Percentiles rank a stretch among this genome's conserved stretches.
Evolutionary conservation across 352 stramenopile genomes (phyloP).

Genomic region (Phytophthora sojae): DNA sequence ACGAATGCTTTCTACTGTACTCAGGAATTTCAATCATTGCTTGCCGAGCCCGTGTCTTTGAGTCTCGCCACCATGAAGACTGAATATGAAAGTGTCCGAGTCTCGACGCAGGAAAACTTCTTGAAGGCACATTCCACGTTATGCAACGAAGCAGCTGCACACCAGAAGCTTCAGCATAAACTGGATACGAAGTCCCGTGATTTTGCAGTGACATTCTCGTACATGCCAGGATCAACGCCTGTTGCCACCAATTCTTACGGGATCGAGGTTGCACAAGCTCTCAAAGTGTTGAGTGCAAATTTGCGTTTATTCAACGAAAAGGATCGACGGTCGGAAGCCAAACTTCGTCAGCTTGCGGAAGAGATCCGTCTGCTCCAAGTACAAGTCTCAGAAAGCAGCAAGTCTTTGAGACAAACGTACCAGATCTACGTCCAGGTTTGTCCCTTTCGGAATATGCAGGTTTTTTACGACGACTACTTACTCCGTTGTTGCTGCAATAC

Average conservation of each 20-base stretch:
- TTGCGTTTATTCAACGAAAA: constrained; percentile 40
- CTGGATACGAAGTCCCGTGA: constrained; percentile 61
- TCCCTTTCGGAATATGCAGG: neutral
- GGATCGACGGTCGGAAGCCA: constrained; percentile 50
- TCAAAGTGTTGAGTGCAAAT: constrained; percentile 38
- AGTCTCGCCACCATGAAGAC: constrained; percentile 82
- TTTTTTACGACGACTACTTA: constrained; percentile 3
- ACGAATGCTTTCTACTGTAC: neutral
- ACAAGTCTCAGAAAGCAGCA: constrained; percentile 44
- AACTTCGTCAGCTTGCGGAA: constrained; percentile 55
- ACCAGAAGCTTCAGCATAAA: constrained; percentile 71
- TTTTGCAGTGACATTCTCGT: constrained; percentile 39
- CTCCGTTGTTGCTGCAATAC: neutral
- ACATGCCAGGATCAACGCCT: constrained; percentile 34
- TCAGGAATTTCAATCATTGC: constrained; percentile 80
- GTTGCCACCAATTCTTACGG: constrained; percentile 27
- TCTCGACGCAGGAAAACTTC: constrained; percentile 73
- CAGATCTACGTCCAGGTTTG: constrained; percentile 70
- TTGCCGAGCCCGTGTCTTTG: constrained; percentile 74
- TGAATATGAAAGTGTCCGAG: constrained; percentile 73
- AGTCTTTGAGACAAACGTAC: constrained; percentile 51
- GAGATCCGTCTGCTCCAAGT: constrained; percentile 53
- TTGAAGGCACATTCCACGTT: constrained; percentile 55
- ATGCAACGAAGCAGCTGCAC: constrained; percentile 49
- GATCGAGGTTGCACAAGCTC: constrained; percentile 41